Evolutionary conservation across 352 stramenopile species (phyloP).

Genomic region (Ophiocytium majus): DNA sequence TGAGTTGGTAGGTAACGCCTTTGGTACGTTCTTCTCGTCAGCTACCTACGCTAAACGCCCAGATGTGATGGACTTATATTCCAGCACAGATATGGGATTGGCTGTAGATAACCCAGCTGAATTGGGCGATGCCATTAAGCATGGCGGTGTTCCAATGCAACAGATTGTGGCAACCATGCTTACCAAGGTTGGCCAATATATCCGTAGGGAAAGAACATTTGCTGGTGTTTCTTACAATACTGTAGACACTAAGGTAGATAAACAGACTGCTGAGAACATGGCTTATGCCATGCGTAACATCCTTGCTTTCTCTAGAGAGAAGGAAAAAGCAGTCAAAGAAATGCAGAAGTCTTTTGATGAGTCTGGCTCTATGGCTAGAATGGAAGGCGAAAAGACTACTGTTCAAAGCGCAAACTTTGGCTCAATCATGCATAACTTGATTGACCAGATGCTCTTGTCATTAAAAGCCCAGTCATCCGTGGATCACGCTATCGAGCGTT

Average conservation of each 20-base stretch:
- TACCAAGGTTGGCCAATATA: background rate
- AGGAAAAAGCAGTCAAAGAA: background rate
- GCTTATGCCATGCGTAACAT: background rate
- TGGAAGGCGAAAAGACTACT: background rate
- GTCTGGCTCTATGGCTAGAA: background rate
- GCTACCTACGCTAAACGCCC: background rate
- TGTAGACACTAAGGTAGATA: background rate
- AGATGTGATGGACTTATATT: background rate
- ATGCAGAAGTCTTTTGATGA: background rate
- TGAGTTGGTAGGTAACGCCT: background rate
- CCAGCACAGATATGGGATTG: background rate
- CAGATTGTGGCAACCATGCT: background rate
- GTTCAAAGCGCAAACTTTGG: background rate
- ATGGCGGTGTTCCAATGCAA: background rate
- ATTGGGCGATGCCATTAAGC: background rate
- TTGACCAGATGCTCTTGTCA: background rate
- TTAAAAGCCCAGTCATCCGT: background rate
- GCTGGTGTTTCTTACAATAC: background rate
- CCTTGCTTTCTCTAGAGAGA: background rate
- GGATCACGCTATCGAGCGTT: background rate
- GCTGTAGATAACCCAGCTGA: background rate
- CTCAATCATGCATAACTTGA: background rate
- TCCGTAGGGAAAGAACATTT: background rate
- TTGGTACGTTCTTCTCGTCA: background rate
- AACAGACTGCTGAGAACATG: constrained; percentile 8